These are phyloP conservation scores for Chloroidium sp. DNA, from an alignment of 163 green algal genomes.

Conservation along the genomic window DNA sequence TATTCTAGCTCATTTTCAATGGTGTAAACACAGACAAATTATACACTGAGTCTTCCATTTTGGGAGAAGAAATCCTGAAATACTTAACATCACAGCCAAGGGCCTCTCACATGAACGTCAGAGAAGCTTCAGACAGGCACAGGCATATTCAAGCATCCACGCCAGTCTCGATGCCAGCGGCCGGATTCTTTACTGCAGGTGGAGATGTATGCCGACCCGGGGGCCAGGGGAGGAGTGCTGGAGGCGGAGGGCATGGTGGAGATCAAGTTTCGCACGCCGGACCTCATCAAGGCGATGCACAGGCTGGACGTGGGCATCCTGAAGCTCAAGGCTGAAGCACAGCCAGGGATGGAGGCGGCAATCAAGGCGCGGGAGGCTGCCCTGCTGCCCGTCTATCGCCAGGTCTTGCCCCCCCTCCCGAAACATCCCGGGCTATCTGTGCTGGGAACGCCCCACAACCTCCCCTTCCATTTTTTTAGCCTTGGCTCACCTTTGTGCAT, in stretches of 20 bases:
- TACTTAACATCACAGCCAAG: no score
- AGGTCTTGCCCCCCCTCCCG: slow-evolving; percentile 25
- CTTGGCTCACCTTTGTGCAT: no score
- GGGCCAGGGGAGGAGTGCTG: slow-evolving; percentile 79
- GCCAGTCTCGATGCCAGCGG: no score
- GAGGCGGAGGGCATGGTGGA: slow-evolving; percentile 95
- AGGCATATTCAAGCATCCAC: no score
- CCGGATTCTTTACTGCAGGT: slow-evolving; percentile 18
- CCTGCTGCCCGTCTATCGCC: slow-evolving; percentile 87
- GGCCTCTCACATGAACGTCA: no score
- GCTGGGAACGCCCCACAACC: neutral
- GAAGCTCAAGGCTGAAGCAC: slow-evolving; percentile 25
- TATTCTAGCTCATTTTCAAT: no score
- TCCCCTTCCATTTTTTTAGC: no score
- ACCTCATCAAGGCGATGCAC: slow-evolving; percentile 84
- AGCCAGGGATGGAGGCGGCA: slow-evolving; percentile 16
- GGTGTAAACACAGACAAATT: no score
- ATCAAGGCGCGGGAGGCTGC: slow-evolving; percentile 57
- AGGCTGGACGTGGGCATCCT: slow-evolving; percentile 48
- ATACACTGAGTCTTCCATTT: no score
- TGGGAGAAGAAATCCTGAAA: no score
- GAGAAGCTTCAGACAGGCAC: no score
- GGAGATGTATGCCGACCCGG: slow-evolving; percentile 77
- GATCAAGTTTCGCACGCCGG: slow-evolving; percentile 90
- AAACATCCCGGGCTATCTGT: neutral